Evolutionary conservation across 1,284 basidiomycete species (phyloP), one percentile per base, ranked within the genome.

Genomic region (Ganoderma meredithae): DNA sequence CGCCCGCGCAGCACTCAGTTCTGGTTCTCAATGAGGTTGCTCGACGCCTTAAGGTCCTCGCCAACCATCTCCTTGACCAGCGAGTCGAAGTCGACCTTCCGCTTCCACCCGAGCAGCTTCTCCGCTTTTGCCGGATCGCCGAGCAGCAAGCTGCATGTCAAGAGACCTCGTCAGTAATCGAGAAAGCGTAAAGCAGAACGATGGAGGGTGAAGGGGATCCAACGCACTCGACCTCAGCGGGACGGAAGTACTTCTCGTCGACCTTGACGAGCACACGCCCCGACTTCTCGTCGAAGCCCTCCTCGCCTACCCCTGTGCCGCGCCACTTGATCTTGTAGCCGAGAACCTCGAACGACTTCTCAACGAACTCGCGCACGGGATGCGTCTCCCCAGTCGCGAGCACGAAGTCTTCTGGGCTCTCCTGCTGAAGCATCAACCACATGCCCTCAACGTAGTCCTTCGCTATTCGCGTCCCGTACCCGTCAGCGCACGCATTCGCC

Each of bases 401-500:
- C 44, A 97, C 95, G 76, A 94, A 97, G 81, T 97, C 95, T 25
- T 95, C 89, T 0, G 95, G 84, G 33, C 74, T 73, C 9, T 89
- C 85, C 79, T 96, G 95, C 80, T 97, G 95, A 36, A 97, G 88
- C 88, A 97, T 96, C 75, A 87, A 86, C 95, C 95, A 97, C 96
- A 97, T 97, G 55, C 95, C 95, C 81, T 96, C 95, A 13, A 95
- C 91, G 76, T 95, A 96, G 78, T 96, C 95, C 71, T 88, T 89
- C 62, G 94, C 94, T 94, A 44, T 49, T 31, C 31, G 60, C 15
- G n/a, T 15, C 25, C 56, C 56, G 17, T 3, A n/a, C 33, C n/a
- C 5, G 55, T 56, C 33, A 56, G 55, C 33, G 0, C 33, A n/a
- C 31, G 6, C 4, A 9, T 36, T 3, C 3, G 33, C 4, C 22